Evolutionary conservation across 2,329 filamentous ascomycete species (phyloP).

Genomic region (Fusarium sp.): DNA sequence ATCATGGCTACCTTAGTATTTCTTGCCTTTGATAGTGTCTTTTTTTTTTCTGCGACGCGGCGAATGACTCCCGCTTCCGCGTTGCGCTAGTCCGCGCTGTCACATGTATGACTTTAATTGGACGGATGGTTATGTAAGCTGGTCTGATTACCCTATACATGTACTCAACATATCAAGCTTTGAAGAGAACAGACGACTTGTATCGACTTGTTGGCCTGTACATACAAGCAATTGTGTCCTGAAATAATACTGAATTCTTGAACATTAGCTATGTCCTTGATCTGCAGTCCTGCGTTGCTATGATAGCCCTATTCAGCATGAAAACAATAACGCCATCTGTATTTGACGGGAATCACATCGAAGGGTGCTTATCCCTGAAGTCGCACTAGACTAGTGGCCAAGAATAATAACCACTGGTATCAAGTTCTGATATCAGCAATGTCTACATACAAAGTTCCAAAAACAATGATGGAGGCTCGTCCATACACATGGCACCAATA

Average conservation of each 20-base stretch:
- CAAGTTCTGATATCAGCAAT: conserved; percentile 6
- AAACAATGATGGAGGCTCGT: fast-evolving
- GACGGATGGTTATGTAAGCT: background rate
- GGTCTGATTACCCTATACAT: conserved; percentile 8
- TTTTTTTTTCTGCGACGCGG: conserved; percentile 37
- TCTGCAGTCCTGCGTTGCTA: too few relatives aligned
- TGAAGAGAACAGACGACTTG: background rate
- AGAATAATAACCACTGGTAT: background rate
- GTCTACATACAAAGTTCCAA: background rate
- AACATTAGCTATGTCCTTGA: too few relatives aligned
- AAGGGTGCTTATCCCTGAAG: background rate
- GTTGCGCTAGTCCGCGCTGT: conserved; percentile 31
- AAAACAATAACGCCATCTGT: too few relatives aligned
- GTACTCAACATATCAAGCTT: background rate
- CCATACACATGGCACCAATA: background rate
- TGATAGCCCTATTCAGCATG: fast-evolving
- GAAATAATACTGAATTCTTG: too few relatives aligned
- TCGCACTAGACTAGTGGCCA: too few relatives aligned
- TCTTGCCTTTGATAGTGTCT: background rate
- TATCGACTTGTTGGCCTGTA: background rate
- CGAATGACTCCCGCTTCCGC: conserved; percentile 32
- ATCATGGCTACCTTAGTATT: conserved; percentile 3
- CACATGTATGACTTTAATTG: conserved; percentile 23
- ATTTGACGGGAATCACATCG: background rate
- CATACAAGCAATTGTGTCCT: background rate